Evolutionary conservation across 371 early-diverging fungal species (phyloP).

Genomic region (Mucor lusitanicus): DNA sequence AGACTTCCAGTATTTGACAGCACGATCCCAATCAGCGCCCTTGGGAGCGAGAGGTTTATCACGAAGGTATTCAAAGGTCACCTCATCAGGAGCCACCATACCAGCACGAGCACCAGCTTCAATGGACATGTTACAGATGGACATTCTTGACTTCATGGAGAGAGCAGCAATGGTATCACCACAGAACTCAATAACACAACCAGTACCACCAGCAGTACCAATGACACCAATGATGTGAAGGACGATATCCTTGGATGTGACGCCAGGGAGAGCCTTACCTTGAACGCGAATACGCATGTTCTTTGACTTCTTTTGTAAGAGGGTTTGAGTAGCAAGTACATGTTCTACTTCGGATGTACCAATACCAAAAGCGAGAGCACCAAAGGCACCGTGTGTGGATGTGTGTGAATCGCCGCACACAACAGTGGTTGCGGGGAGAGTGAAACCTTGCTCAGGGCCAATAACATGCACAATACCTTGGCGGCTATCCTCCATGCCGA

Average conservation of each 20-base stretch:
- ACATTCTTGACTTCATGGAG: constrained; percentile 73
- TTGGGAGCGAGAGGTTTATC: constrained; percentile 65
- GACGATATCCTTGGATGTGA: constrained; percentile 68
- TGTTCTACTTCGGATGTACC: constrained; percentile 78
- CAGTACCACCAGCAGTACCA: constrained; percentile 74
- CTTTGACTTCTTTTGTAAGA: constrained; percentile 67
- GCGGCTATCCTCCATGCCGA: constrained; percentile 64
- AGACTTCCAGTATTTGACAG: constrained; percentile 65
- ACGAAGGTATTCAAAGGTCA: constrained; percentile 67
- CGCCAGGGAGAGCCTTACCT: constrained; percentile 54
- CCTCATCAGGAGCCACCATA: constrained; percentile 72
- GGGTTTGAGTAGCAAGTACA: constrained; percentile 72
- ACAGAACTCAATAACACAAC: constrained; percentile 69
- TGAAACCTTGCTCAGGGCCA: constrained; percentile 79
- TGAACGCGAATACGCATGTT: constrained; percentile 68
- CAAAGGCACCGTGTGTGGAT: constrained; percentile 76
- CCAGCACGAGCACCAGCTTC: constrained; percentile 76
- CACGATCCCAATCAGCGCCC: constrained; percentile 62
- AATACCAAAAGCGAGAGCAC: constrained; percentile 75
- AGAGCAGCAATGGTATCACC: constrained; percentile 46
- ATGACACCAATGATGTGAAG: constrained; percentile 71
- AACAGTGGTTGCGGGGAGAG: constrained; percentile 70
- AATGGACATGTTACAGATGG: constrained; percentile 76
- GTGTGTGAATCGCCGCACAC: constrained; percentile 78
- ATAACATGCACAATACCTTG: constrained; percentile 78